These are phyloP conservation scores for Corymbia calophylla DNA, from an alignment of 441 rosid genomes.

Conservation along the genomic window DNA sequence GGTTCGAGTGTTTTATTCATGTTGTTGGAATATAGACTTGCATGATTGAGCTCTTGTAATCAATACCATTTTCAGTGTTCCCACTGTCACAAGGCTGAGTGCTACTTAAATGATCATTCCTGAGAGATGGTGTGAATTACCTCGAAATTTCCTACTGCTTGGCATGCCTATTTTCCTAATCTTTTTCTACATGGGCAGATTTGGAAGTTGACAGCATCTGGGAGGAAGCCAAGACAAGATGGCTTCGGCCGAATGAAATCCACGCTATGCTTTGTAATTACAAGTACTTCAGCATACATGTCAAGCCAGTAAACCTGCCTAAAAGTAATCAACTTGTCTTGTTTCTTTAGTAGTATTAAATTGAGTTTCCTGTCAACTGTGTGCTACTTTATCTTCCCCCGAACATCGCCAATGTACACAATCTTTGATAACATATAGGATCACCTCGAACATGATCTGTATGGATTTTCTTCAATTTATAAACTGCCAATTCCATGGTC, in stretches of 20 bases:
- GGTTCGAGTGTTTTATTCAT: neutral
- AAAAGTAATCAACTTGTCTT: constrained; percentile 34
- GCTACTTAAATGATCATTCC: neutral
- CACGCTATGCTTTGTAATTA: constrained; percentile 74
- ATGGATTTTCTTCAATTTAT: neutral
- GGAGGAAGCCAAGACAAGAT: constrained; percentile 79
- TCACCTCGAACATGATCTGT: neutral
- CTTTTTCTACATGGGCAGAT: constrained; percentile 33
- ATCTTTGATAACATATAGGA: neutral
- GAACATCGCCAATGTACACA: neutral
- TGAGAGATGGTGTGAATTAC: neutral
- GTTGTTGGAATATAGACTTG: neutral
- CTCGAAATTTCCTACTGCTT: neutral
- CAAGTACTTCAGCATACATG: constrained; percentile 58
- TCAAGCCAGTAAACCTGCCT: constrained; percentile 84
- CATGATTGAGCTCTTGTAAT: neutral
- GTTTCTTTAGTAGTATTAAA: neutral
- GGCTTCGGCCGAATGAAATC: constrained; percentile 98
- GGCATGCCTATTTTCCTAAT: neutral
- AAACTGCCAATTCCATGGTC: neutral
- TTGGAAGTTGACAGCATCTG: constrained; percentile 56
- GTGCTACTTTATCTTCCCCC: neutral
- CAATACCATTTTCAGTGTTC: neutral
- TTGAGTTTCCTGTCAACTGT: neutral
- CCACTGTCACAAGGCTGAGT: neutral